These are phyloP conservation scores for Rhodotorula sp. DNA, from an alignment of 1,284 basidiomycete genomes.

Conservation along the genomic window DNA sequence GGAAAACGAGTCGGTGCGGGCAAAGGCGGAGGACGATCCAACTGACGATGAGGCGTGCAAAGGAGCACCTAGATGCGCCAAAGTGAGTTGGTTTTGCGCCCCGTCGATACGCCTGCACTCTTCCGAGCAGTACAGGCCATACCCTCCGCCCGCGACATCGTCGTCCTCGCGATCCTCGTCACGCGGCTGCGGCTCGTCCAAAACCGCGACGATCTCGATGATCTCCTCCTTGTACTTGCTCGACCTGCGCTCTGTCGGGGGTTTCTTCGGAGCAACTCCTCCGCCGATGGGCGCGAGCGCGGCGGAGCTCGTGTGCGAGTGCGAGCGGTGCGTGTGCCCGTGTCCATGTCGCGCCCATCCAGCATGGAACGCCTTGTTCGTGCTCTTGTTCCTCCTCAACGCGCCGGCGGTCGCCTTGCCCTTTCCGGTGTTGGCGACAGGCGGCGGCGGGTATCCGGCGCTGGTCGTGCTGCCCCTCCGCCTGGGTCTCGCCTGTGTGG, in stretches of 20 bases:
- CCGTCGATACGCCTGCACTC: conserved; percentile 25
- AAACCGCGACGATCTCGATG: conserved; percentile 7
- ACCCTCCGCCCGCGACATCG: not conserved
- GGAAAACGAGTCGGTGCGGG: not conserved
- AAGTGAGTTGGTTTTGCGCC: conserved; percentile 11
- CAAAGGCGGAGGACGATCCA: not conserved
- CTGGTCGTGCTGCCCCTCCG: not conserved
- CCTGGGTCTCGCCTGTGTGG: not conserved
- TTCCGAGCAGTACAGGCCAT: conserved; percentile 26
- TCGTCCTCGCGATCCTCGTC: not conserved
- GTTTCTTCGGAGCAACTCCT: not conserved
- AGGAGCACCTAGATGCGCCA: conserved; percentile 10
- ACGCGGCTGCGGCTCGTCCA: no score
- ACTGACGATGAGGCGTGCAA: not conserved
- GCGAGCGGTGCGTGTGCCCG: not conserved
- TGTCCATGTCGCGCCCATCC: not conserved
- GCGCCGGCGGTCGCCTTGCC: not conserved
- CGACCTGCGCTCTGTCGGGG: not conserved
- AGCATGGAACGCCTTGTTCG: conserved; percentile 3
- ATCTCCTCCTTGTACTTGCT: conserved; percentile 14
- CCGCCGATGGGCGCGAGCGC: not conserved
- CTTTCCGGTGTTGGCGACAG: no score
- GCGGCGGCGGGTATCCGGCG: not conserved
- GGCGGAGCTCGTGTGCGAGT: conserved; percentile 3
- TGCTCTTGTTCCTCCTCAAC: conserved; percentile 24